Evolutionary conservation across 129 eudicot species (phyloP).

Genomic region (Sambucus nigra): DNA sequence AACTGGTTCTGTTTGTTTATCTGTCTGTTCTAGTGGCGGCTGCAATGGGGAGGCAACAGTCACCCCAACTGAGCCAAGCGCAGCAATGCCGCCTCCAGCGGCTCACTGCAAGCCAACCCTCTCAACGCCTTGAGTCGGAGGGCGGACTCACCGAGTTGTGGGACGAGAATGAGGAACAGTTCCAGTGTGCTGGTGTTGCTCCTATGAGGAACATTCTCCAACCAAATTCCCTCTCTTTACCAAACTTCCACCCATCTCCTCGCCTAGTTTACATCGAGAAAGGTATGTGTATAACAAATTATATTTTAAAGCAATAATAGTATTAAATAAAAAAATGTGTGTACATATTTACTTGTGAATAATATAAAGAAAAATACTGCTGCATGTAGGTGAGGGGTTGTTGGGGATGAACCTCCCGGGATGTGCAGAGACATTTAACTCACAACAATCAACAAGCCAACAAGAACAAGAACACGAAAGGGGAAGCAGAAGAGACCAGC

Average conservation of each 20-base stretch:
- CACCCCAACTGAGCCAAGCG: conserved; percentile 27
- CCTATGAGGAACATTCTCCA: conserved; percentile 34
- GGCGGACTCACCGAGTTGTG: conserved; percentile 64
- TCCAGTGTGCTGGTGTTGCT: conserved; percentile 52
- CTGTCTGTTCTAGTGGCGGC: conserved; percentile 42
- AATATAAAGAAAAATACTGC: too few species aligned
- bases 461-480: conserved; percentile 12
- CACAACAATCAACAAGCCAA: conserved; percentile 16
- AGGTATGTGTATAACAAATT: conserved; percentile 39
- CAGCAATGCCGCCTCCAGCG: conserved; percentile 53
- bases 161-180: conserved; percentile 46
- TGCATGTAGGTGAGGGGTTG: conserved; percentile 48
- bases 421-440: conserved; percentile 61
- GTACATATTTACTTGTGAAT: too few species aligned
- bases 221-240: conserved; percentile 48
- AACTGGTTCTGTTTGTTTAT: conserved; percentile 26
- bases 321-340: too few species aligned
- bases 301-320: too few species aligned
- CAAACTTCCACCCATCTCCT: conserved; percentile 60
- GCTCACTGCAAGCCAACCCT: conserved; percentile 39
- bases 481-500: conserved; percentile 27
- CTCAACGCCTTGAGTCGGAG: conserved; percentile 32
- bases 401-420: conserved; percentile 55
- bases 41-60: conserved; percentile 25
- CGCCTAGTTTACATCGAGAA: conserved; percentile 50